These are phyloP conservation scores for Coemansia sp. DNA, from an alignment of 192 early-diverging fungal genomes.

Conservation along the genomic window DNA sequence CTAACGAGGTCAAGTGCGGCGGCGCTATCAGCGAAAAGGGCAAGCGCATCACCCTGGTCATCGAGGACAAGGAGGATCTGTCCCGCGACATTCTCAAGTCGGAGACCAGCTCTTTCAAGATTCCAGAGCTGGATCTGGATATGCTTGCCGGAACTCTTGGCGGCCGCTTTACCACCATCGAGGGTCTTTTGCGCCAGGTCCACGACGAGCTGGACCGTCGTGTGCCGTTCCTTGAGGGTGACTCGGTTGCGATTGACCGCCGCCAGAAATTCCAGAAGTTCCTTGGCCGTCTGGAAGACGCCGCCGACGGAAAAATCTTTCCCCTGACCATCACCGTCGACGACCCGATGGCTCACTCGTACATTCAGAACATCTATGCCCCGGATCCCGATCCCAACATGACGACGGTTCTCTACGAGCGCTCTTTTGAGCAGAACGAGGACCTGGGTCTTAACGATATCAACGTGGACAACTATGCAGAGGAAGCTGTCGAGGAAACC, in stretches of 20 bases:
- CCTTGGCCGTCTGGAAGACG: slow-evolving; percentile 65
- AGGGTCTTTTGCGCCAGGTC: slow-evolving; percentile 86
- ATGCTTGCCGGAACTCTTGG: slow-evolving; percentile 85
- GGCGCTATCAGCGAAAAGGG: slow-evolving; percentile 78
- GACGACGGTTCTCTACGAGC: slow-evolving; percentile 78
- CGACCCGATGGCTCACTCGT: slow-evolving; percentile 89
- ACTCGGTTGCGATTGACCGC: slow-evolving; percentile 60
- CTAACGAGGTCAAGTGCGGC: slow-evolving; percentile 94
- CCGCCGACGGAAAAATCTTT: slow-evolving; percentile 58
- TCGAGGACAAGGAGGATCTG: slow-evolving; percentile 84
- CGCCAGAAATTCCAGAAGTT: slow-evolving; percentile 62
- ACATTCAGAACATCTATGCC: slow-evolving; percentile 89
- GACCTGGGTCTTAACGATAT: slow-evolving; percentile 87
- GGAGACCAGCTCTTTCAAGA: slow-evolving; percentile 85
- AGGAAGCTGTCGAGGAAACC: background rate
- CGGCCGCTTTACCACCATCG: slow-evolving; percentile 93
- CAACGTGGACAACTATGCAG: slow-evolving; percentile 65
- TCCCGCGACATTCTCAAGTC: slow-evolving; percentile 92
- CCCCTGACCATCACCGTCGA: slow-evolving; percentile 77
- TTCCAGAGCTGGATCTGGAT: slow-evolving; percentile 89
- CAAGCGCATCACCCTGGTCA: slow-evolving; percentile 74
- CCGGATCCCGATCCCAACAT: slow-evolving; percentile 95
- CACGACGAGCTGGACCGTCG: slow-evolving; percentile 74
- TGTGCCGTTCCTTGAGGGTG: slow-evolving; percentile 68
- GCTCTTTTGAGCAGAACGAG: slow-evolving; percentile 88